These are phyloP conservation scores for Neoboletus magnificus DNA, from an alignment of 768 basidiomycete species.

Conservation along the genomic window DNA sequence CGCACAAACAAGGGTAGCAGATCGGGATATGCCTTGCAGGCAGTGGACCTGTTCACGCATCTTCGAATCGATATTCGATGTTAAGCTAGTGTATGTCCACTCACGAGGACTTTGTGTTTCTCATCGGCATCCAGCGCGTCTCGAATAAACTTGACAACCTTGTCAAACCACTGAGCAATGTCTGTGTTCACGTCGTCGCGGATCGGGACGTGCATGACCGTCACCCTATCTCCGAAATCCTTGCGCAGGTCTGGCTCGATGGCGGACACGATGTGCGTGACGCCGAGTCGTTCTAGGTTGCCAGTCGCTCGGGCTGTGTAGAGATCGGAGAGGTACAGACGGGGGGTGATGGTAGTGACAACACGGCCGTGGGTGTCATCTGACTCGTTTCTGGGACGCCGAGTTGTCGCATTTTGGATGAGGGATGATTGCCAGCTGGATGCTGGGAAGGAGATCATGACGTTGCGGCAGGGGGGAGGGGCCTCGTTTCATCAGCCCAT, in stretches of 20 bases:
- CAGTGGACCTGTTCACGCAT: slow-evolving; percentile 61
- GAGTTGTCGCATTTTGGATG: slow-evolving; percentile 15
- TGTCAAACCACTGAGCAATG: slow-evolving; percentile 44
- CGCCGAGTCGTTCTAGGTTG: slow-evolving; percentile 51
- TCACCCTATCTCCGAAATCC: slow-evolving; percentile 33
- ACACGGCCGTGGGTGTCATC: slow-evolving; percentile 18
- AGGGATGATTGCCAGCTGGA: slow-evolving; percentile 29
- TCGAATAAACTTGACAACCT: slow-evolving; percentile 51
- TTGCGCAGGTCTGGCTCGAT: slow-evolving; percentile 42
- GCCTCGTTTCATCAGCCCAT: slow-evolving; percentile 8
- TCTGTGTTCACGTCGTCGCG: slow-evolving; percentile 40
- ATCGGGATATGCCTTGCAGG: slow-evolving; percentile 70
- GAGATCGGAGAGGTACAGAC: slow-evolving; percentile 64
- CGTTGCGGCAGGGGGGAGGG: not conserved
- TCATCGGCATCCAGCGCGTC: slow-evolving; percentile 44
- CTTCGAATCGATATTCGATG: not conserved
- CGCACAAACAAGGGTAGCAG: slow-evolving; percentile 72
- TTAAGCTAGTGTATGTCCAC: slow-evolving; percentile 16
- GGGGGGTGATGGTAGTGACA: slow-evolving; percentile 37
- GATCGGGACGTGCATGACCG: slow-evolving; percentile 50
- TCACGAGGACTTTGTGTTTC: slow-evolving; percentile 47
- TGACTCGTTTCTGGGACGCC: slow-evolving; percentile 9
- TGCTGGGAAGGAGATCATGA: slow-evolving; percentile 34
- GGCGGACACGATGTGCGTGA: slow-evolving; percentile 72
- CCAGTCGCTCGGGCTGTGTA: slow-evolving; percentile 49